Evolutionary conservation across 768 basidiomycete genomes (phyloP).

Genomic region (Tulasnella sp.): DNA sequence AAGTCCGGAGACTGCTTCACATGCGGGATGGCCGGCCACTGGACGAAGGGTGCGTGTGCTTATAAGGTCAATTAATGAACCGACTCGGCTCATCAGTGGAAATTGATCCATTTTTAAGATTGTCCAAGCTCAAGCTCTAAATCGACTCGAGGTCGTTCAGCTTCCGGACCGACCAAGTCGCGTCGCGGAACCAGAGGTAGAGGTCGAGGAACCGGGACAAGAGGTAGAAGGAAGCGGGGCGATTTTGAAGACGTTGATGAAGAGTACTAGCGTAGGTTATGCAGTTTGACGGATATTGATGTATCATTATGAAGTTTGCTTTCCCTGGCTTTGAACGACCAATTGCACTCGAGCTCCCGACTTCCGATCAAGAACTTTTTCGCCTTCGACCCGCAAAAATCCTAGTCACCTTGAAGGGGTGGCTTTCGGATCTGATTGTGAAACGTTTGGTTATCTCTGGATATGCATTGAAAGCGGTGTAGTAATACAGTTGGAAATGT

Average conservation of each 20-base stretch:
- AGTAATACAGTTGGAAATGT: not conserved
- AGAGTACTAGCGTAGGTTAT: not conserved
- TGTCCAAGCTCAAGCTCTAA: conserved; percentile 22
- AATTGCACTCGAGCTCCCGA: no score
- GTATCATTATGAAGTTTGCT: not conserved
- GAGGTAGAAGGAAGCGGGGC: conserved; percentile 23
- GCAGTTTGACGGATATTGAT: not conserved
- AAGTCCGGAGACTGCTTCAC: not conserved
- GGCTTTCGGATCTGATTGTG: not conserved
- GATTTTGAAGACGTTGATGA: conserved; percentile 9
- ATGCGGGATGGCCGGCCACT: conserved; percentile 25
- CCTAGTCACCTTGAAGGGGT: not conserved
- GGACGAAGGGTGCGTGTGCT: conserved; percentile 14
- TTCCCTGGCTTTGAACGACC: not conserved
- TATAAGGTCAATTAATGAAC: no score
- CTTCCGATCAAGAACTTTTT: no score
- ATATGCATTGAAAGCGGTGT: not conserved
- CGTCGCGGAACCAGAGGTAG: conserved; percentile 21
- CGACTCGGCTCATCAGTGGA: not conserved
- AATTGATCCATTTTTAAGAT: not conserved
- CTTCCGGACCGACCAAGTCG: conserved; percentile 19
- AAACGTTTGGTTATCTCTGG: not conserved
- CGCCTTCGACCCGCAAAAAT: no score
- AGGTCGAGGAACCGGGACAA: conserved; percentile 14
- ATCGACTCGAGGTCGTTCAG: conserved; percentile 14